Evolutionary conservation across 179 eudicot genomes (phyloP).

Genomic region (Corrigiola litoralis): DNA sequence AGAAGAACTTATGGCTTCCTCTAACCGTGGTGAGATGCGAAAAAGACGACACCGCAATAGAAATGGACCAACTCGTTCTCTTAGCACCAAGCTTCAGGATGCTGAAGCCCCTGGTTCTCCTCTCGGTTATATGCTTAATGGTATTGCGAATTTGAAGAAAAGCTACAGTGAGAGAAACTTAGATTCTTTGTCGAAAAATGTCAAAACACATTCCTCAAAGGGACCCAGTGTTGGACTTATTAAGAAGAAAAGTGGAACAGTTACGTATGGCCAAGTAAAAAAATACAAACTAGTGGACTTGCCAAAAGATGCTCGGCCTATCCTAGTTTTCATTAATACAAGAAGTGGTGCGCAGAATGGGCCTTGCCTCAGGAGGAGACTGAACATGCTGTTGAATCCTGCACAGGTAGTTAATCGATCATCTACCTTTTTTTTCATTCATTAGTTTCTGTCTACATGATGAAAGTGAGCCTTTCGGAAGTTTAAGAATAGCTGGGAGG

Average conservation of each 20-base stretch:
- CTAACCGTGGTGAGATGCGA: conserved; percentile 50
- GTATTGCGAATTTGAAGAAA: conserved; percentile 48
- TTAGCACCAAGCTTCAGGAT: conserved; percentile 50
- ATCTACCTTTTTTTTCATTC: no score
- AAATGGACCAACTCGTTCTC: conserved; percentile 39
- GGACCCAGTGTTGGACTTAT: conserved; percentile 32
- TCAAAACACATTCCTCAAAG: conserved; percentile 30
- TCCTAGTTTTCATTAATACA: conserved; percentile 68
- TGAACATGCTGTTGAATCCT: conserved; percentile 82
- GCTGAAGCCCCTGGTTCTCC: conserved; percentile 35
- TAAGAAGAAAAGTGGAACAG: conserved; percentile 39
- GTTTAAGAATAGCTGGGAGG: no score
- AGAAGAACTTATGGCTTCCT: conserved; percentile 41
- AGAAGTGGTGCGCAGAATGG: conserved; percentile 91
- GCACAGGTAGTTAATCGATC: conserved; percentile 48
- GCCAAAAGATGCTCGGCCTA: conserved; percentile 71
- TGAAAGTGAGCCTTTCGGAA: no score
- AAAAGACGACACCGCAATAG: conserved; percentile 57
- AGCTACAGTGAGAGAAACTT: conserved; percentile 46
- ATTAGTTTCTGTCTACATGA: no score
- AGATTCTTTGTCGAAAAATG: conserved; percentile 32
- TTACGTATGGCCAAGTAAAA: conserved; percentile 42
- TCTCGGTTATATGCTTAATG: conserved; percentile 42
- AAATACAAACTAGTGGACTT: conserved; percentile 57
- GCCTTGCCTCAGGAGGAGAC: conserved; percentile 60